phyloP scores from a whole-genome alignment of 139 green algal species.

The Chlorella sp. region DNA sequence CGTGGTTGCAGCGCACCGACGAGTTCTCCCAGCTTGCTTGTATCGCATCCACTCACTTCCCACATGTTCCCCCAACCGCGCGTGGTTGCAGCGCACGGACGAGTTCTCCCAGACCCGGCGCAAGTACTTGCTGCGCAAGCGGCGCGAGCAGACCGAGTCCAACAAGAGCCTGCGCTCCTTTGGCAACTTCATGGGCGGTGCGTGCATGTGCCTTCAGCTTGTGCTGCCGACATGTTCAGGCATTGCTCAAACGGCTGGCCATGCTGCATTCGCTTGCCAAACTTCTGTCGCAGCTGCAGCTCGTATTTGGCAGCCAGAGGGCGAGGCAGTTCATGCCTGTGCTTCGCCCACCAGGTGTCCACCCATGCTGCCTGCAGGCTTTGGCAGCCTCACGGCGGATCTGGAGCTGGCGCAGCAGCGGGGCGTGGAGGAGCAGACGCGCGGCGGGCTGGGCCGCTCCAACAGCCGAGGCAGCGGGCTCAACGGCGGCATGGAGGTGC shows the following conservation, averaged over 20 bases:
- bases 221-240: no score
- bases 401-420: constrained; percentile 9
- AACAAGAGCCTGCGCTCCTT: constrained; percentile 35
- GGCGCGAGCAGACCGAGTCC: constrained; percentile 66
- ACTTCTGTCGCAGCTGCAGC: no score
- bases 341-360: no score
- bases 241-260: no score
- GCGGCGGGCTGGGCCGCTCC: constrained; percentile 10
- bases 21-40: no score
- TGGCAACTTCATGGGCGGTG: constrained; percentile 36
- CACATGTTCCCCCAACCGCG: constrained; percentile 18
- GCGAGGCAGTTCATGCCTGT: no score
- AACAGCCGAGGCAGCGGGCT: constrained; percentile 20
- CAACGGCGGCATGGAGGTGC: constrained; percentile 14
- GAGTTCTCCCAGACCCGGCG: constrained; percentile 84
- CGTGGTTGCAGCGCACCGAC: no score
- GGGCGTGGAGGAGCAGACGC: neutral
- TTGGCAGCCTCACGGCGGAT: constrained; percentile 7
- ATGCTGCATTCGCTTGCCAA: no score
- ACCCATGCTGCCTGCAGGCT: no score
- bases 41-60: neutral
- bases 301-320: no score
- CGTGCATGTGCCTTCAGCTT: no score
- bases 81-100: constrained; percentile 69
- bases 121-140: constrained; percentile 93